Evolutionary conservation across 176 grass and related monocot genomes (phyloP).

Genomic region (Themeda triandra): DNA sequence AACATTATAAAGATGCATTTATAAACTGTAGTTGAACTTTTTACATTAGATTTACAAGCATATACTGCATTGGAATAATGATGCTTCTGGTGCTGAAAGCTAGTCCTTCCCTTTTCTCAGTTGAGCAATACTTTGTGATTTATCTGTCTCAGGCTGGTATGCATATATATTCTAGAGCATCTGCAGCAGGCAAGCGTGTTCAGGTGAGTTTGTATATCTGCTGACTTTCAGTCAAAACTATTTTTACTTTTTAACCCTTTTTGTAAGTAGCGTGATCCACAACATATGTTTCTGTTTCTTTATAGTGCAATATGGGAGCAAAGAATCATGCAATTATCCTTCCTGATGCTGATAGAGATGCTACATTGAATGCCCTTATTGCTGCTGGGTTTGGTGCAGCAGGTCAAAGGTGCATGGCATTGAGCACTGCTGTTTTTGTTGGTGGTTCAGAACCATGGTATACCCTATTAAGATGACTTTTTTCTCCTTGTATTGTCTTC

Average conservation of each 20-base stretch:
- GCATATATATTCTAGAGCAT: constrained; percentile 96
- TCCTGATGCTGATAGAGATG: constrained; percentile 86
- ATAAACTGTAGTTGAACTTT: neutral
- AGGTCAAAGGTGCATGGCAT: constrained; percentile 98
- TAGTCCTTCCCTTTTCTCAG: neutral
- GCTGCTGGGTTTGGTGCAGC: constrained; percentile 99
- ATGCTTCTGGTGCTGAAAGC: neutral
- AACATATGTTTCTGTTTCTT: constrained; percentile 21
- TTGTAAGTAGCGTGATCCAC: constrained; percentile 4
- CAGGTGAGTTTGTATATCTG: constrained; percentile 54
- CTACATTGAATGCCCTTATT: constrained; percentile 78
- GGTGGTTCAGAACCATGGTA: constrained; percentile 91
- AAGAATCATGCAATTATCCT: constrained; percentile 97
- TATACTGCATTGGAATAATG: neutral
- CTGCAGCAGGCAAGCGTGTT: constrained; percentile 86
- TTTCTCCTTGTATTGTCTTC: neutral
- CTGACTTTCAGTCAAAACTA: neutral
- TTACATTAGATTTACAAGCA: constrained; percentile 1
- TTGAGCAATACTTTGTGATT: neutral
- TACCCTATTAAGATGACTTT: constrained; percentile 12
- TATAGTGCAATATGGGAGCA: constrained; percentile 95
- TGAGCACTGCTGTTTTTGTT: constrained; percentile 96
- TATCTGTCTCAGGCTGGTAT: constrained; percentile 80
- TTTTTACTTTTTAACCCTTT: constrained; percentile 1
- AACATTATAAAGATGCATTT: constrained; percentile 8